Evolutionary conservation across 129 eudicot genomes (phyloP), one percentile per base, ranked within the genome.

Genomic region (Flaveria trinervia): DNA sequence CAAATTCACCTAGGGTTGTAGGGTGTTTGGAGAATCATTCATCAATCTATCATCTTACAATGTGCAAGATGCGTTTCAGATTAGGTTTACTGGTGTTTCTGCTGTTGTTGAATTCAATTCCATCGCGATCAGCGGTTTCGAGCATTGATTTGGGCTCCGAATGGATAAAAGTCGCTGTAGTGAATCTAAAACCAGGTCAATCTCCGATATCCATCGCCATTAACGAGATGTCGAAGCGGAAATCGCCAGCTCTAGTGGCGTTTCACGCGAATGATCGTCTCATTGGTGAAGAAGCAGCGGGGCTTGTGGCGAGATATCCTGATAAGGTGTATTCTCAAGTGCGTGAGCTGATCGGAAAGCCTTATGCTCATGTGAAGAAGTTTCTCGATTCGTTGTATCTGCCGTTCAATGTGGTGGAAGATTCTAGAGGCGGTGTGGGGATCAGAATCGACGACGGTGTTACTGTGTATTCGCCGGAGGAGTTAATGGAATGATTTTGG

Each of bases 71-170:
- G 66, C 44, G 61, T 16, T 39, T 82, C 65, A 41, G 75, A 56
- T 70, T 85, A 74, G 79, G 81, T 69, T n/a, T 86, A 18, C 16
- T 78, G 51, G 46, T 72, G 14, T 71, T 73, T 0, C 9, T 88
- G 8, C 61, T 84, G 23, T 72, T 84, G 10, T 50, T 83, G 2
- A 50, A 73, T 22, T 64, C 89, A 41, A 28, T 72, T 39, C 84
- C 62, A 3, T 80, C 89, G 1, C 81, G 80, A 85, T 87, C 99
- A 23, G 99, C 99, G 3, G 99, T 95, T 2, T 83, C 90, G 2
- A 95, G 99, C 84, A 83, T 95, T 83, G 99, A 95, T 95, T 92
- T 95, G 2, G 99, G 99, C 5, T 86, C 99, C 1, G 99, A 95
- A 88, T 91, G 85, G 92, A 48, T 95, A 9, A 95, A 95, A 80